Evolutionary conservation across 768 basidiomycete species (phyloP).

Genomic region (Trichaptum fuscoviolaceum): DNA sequence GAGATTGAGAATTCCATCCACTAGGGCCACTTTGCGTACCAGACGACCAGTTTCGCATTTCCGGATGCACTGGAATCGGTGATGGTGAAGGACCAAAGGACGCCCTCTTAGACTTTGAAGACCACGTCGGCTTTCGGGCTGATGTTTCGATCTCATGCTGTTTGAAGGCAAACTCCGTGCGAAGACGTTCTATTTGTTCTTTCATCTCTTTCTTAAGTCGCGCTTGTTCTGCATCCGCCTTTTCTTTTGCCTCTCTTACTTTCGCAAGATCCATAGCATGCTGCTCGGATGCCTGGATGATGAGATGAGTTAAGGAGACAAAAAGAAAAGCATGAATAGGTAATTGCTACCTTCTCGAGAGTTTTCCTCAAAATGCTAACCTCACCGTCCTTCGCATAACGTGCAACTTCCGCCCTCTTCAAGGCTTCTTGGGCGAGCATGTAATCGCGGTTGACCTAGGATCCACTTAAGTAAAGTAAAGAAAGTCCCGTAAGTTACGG

Average conservation of each 20-base stretch:
- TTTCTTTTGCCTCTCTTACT: constrained; percentile 55
- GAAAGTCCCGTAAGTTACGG: neutral
- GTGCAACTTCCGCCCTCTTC: constrained; percentile 43
- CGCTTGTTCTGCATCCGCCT: constrained; percentile 49
- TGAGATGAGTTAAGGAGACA: neutral
- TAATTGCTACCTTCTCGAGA: constrained; percentile 54
- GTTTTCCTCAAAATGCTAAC: constrained; percentile 58
- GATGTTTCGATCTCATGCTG: constrained; percentile 65
- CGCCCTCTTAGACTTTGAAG: constrained; percentile 39
- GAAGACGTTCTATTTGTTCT: constrained; percentile 64
- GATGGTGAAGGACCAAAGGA: constrained; percentile 33
- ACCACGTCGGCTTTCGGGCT: constrained; percentile 41
- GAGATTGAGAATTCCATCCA: constrained; percentile 22
- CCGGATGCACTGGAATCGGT: constrained; percentile 34
- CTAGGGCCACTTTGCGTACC: constrained; percentile 37
- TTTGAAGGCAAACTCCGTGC: constrained; percentile 65
- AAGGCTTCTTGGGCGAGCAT: constrained; percentile 38
- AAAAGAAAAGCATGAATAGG: neutral
- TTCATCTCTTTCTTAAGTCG: constrained; percentile 58
- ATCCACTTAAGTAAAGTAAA: constrained; percentile 11
- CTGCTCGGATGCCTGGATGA: constrained; percentile 45
- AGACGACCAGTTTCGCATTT: constrained; percentile 33
- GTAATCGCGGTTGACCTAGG: constrained; percentile 49
- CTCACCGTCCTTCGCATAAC: constrained; percentile 64
- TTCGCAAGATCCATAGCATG: constrained; percentile 53